Evolutionary conservation across 2,329 filamentous ascomycete genomes (phyloP), one percentile per base, ranked within the genome.

Genomic region (Acarospora socialis): DNA sequence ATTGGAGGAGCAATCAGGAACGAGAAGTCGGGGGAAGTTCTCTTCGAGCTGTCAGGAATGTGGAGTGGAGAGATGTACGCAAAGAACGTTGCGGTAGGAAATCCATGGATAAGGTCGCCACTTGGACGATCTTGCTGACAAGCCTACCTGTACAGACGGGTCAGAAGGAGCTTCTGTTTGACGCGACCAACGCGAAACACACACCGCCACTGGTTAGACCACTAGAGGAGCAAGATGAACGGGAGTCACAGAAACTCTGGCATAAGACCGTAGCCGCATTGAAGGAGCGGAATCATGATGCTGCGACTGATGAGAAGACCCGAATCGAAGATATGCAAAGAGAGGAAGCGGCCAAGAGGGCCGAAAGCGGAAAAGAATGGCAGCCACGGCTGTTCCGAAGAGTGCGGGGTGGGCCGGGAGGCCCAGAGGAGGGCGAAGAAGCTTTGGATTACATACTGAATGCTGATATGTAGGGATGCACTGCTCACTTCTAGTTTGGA

Each of bases 1-100:
- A 93, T 98, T 47, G 84, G 83, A 6, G 90, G 90, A 6, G 75
- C 67, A 23, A 92, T 98, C 59, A 92, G 79, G 56, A 82, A 86
- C 44, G 82, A 86, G 42, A 75, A 77, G 50, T 86, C 81, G 1
- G 84, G 82, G 20, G 86, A 94, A 54, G 60, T 77, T 5, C 65
- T 94, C n/a, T 95, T 75, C 49, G 90, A 98, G 54, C 65, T 98
- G 5, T 92, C 81, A 1, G 90, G 90, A 1, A 62, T 87, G 34
- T 98, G 90, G 90, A 90, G 78, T 44, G 81, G 82, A 34, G 82
- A 95, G 53, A 98, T 98, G 87, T 77, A 69, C 44, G 79, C 94
- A 49, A 93, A 86, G 54, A 70, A 93, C 50, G 52, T 86, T 40
- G 70, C 70, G 52, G 81, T 84, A 63, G 43, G 73, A n/a, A n/a